phyloP scores from a whole-genome alignment of 192 early-diverging fungal species.

The Umbelopsis vinacea region DNA sequence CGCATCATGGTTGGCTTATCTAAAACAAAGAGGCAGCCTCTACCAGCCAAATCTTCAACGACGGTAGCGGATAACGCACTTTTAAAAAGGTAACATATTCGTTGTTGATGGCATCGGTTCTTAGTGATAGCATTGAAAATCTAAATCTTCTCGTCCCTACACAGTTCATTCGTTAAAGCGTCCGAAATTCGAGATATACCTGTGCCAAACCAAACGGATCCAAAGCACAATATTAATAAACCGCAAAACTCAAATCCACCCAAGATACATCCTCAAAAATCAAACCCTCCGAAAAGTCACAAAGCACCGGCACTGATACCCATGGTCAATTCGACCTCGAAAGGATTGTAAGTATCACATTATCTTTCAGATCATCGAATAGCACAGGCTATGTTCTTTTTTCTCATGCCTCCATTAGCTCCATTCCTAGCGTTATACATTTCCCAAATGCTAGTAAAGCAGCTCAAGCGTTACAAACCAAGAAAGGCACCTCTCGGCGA shows the following conservation, averaged over 20 bases:
- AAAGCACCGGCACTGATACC: not conserved
- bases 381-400: not conserved
- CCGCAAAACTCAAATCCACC: not conserved
- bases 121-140: not conserved
- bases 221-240: not conserved
- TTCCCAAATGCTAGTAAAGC: conserved; percentile 27
- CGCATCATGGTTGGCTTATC: conserved; percentile 6
- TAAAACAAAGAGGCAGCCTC: not conserved
- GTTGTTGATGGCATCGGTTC: not conserved
- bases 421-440: conserved; percentile 11
- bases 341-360: conserved; percentile 10
- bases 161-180: conserved; percentile 9
- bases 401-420: not conserved
- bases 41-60: not conserved
- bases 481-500: conserved; percentile 39
- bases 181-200: not conserved
- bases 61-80: not conserved
- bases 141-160: not conserved
- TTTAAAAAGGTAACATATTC: not conserved
- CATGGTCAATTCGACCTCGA: conserved; percentile 14
- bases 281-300: not conserved
- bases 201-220: not conserved
- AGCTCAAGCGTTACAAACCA: conserved; percentile 18
- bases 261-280: not conserved
- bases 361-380: not conserved